Evolutionary conservation across 108 stramenopile genomes (phyloP), one percentile per base, ranked within the genome.

Genomic region (Pseudonitzschia pungens): DNA sequence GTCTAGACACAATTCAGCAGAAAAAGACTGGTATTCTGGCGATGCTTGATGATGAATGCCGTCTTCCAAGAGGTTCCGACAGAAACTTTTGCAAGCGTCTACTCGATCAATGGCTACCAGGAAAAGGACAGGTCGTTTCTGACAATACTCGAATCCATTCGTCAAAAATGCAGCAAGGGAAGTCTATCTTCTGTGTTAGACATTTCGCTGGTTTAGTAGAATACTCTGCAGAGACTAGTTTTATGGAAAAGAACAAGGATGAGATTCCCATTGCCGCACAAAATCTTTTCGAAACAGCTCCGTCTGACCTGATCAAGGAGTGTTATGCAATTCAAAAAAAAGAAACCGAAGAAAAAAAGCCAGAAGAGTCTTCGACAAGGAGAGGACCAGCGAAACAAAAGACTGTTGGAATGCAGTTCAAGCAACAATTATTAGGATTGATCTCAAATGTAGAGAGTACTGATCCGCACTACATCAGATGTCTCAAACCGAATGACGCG

Each of bases 401-500:
- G 57, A 97, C 96, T 31, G 95, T 98, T 57, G 95, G 95, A 14
- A 86, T 91, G 56, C 99, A 98, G 65, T 99, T 99, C 86, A 96
- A 96, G 74, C 84, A 84, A 48, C 97, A 98, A 71, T 87, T 99
- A 18, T 82, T 60, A 45, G 79, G 76, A 29, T 86, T 99, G 44
- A 98, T 98, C 81, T 79, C 73, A 32, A 93, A 82, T 70, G 88
- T 99, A 54, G 88, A 92, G 75, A 88, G 80, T n/a, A 98, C 99
- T n/a, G 89, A 96, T 86, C 98, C 99, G 26, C 98, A 99, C 75
- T 99, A 97, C 86, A 96, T 99, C 77, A 92, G 98, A 55, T 99
- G 99, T 77, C 77, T 99, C 70, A 99, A 99, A 80, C 98, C 98
- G 2, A 99, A 99, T 81, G 96, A 97, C 73, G 83, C 86, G 0